phyloP scores from a whole-genome alignment of 2,329 filamentous ascomycete species.

The Cyphellophora attinorum region DNA sequence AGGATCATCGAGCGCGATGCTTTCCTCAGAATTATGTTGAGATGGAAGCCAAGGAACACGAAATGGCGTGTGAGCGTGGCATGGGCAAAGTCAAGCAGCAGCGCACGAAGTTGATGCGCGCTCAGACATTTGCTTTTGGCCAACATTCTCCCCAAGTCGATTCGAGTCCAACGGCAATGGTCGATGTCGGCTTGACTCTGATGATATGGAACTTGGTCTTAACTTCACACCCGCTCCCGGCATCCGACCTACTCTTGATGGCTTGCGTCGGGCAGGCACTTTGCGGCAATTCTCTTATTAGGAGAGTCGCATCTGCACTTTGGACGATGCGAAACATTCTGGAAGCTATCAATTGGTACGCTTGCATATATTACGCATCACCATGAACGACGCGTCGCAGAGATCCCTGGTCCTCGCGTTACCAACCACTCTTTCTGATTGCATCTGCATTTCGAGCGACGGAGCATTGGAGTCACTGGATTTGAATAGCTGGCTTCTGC shows the following conservation, averaged over 20 bases:
- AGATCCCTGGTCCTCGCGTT: too few species aligned
- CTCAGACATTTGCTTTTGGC: constrained; percentile 93
- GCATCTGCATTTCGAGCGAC: background rate
- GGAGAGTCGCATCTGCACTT: too few species aligned
- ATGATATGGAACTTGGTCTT: constrained; percentile 16
- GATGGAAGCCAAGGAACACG: constrained; percentile 89
- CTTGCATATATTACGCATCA: too few species aligned
- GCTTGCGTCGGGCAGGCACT: background rate
- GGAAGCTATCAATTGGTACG: too few species aligned
- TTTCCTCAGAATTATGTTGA: constrained; percentile 93
- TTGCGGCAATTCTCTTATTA: constrained; percentile 1
- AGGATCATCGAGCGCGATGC: constrained; percentile 67
- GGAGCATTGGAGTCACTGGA: background rate
- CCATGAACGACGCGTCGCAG: too few species aligned
- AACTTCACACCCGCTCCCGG: constrained; percentile 14
- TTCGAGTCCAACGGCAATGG: constrained; percentile 50
- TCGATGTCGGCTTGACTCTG: constrained; percentile 20
- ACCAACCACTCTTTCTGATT: background rate
- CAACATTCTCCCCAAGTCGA: constrained; percentile 54
- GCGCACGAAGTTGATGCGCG: constrained; percentile 72
- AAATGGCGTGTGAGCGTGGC: constrained; percentile 85
- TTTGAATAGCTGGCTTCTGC: too few species aligned
- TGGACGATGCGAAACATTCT: too few species aligned
- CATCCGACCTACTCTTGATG: background rate
- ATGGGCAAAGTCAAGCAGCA: constrained; percentile 80